Evolutionary conservation across 2,329 filamentous ascomycete genomes (phyloP), one percentile per base, ranked within the genome.

Genomic region (Cladosporium sp.): DNA sequence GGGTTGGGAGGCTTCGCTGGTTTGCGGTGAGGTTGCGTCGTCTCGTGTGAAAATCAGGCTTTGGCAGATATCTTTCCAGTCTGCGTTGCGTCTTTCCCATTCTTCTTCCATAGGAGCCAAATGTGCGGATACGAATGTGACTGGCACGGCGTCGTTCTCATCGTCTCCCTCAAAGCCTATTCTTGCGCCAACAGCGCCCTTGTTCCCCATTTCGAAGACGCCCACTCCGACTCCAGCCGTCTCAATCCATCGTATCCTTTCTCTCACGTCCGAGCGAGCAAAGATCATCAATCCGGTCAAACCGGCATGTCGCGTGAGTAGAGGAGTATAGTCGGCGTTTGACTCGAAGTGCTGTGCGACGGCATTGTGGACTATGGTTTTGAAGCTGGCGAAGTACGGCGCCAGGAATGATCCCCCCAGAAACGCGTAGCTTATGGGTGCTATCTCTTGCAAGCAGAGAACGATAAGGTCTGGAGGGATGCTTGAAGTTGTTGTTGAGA

Each of bases 221-320:
- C 93, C 93, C 43, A 96, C 86, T 0, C 93, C 91, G 2, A 90
- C 85, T 47, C 87, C 88, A 2, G 86, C 89, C n/a, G 82, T 84
- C 57, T 89, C 80, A n/a, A 93, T 73, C 61, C 80, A 75, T 47
- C 73, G 72, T 45, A 96, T 73, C 19, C 78, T 75, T 7, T 77
- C 69, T 0, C 79, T 75, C 37, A 80, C 61, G 38, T 77, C 71
- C 2, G 85, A 77, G 51, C 82, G 82, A 17, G 85, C 86, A 66
- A 96, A 96, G 15, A 96, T 78, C 76, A 97, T 82, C 44, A 97
- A 80, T 19, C 80, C 90, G 0, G 91, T 97, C 84, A 96, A 89
- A 57, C 93, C 92, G 43, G 91, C 80, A 67, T 93, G 90, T 40
- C 83, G 80, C 18, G 81, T 79, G 42, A 83, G 75, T 20, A 96